Conservation (phyloP, 371 early-diverging fungal genomes). For the Mucor plumbeus region DNA sequence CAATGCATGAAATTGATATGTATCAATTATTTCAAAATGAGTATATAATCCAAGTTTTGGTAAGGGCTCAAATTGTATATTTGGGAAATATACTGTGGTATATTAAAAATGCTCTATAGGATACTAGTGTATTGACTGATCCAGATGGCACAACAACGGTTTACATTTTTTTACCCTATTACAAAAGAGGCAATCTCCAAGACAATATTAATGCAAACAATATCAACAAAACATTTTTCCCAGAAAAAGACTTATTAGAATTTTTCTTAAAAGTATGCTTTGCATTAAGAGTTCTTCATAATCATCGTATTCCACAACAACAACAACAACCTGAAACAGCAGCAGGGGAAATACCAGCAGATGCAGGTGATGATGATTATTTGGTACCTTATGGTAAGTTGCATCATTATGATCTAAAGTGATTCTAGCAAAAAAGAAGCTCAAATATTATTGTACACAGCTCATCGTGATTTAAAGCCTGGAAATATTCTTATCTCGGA, state of each 20-base stretch:
- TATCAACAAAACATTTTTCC: slow-evolving; percentile 55
- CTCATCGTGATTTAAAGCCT: slow-evolving; percentile 79
- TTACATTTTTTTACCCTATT: slow-evolving; percentile 69
- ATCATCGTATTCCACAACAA: slow-evolving; percentile 35
- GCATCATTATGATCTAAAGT: background rate
- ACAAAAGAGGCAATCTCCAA: slow-evolving; percentile 51
- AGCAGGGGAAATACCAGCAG: background rate
- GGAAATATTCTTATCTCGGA: slow-evolving; percentile 67
- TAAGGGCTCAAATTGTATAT: slow-evolving; percentile 26
- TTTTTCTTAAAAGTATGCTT: slow-evolving; percentile 67
- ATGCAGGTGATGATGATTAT: slow-evolving; percentile 6
- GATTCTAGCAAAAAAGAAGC: no score
- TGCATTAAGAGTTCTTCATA: slow-evolving; percentile 66
- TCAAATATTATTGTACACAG: slow-evolving; percentile 20
- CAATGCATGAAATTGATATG: slow-evolving; percentile 74
- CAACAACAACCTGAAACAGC: background rate
- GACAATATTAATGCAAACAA: slow-evolving; percentile 65
- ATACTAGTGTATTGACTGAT: slow-evolving; percentile 52
- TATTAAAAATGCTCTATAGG: background rate
- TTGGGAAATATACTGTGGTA: no score
- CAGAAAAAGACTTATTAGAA: slow-evolving; percentile 62
- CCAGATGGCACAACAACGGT: slow-evolving; percentile 63
- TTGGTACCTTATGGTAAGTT: slow-evolving; percentile 37
- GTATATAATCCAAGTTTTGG: slow-evolving; percentile 68
- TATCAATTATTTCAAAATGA: slow-evolving; percentile 66